Evolutionary conservation across 371 early-diverging fungal genomes (phyloP).

Genomic region (Fennellomyces sp.): DNA sequence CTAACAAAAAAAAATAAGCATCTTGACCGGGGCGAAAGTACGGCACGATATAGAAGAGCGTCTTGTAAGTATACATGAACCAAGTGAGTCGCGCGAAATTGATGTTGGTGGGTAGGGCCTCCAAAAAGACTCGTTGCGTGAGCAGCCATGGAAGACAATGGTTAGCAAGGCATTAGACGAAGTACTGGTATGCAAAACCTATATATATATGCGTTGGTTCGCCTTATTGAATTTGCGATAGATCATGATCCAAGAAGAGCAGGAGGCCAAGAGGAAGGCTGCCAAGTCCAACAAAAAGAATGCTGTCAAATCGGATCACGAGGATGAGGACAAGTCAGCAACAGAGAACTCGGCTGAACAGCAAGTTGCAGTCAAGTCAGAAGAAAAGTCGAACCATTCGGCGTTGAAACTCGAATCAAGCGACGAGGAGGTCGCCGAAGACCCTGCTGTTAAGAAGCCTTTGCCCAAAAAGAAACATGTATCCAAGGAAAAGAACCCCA

Average conservation of each 20-base stretch:
- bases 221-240: too few relatives aligned
- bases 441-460: neutral
- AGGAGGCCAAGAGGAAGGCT: neutral
- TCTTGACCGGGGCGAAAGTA: neutral
- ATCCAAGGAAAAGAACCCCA: too few relatives aligned
- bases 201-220: neutral
- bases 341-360: neutral
- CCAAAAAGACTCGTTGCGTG: conserved; percentile 20
- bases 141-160: conserved; percentile 29
- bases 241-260: too few relatives aligned
- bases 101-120: neutral
- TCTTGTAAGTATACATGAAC: conserved; percentile 12
- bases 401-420: neutral
- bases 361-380: conserved; percentile 8
- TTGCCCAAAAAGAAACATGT: neutral
- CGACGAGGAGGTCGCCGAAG: neutral
- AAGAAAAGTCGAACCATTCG: conserved; percentile 1
- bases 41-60: conserved; percentile 7
- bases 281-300: too few relatives aligned
- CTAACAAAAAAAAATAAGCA: neutral
- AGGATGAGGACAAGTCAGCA: neutral
- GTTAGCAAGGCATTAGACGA: conserved; percentile 27
- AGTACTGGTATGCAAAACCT: conserved; percentile 10
- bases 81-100: too few relatives aligned
- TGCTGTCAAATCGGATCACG: neutral